Percentiles rank a stretch among this genome's conserved stretches.
phyloP scores from a whole-genome alignment of 192 early-diverging fungal genomes.

The Coemansia sp. region DNA sequence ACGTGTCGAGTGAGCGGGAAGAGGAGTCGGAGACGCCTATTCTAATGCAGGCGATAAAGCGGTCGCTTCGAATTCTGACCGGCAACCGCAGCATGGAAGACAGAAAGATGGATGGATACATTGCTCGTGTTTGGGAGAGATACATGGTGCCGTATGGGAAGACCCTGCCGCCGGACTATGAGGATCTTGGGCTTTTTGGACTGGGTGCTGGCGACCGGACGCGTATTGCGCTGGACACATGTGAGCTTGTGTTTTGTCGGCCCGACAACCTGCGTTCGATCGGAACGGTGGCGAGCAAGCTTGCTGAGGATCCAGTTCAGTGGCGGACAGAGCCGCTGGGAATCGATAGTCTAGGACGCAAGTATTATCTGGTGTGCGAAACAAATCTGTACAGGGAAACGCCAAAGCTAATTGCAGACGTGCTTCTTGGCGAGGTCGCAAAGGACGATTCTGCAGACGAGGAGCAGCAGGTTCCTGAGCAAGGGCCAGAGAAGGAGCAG shows the following conservation, averaged over 20 bases:
- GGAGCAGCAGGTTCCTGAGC: not conserved
- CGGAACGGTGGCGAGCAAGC: not conserved
- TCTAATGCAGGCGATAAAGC: constrained; percentile 13
- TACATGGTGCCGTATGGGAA: constrained; percentile 13
- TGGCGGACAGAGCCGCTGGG: constrained; percentile 22
- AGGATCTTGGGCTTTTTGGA: constrained; percentile 15
- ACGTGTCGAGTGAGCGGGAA: not conserved
- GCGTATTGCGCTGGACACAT: constrained; percentile 25
- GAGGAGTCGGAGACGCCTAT: constrained; percentile 1
- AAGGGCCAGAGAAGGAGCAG: not conserved
- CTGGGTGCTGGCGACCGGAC: constrained; percentile 22
- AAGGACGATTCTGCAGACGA: not conserved
- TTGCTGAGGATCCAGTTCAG: constrained; percentile 7
- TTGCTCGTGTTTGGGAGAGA: constrained; percentile 25
- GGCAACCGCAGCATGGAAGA: constrained; percentile 27
- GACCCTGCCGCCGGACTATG: constrained; percentile 3
- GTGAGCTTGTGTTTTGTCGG: constrained; percentile 24
- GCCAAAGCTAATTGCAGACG: constrained; percentile 15
- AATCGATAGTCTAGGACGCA: constrained; percentile 17
- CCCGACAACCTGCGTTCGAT: constrained; percentile 21
- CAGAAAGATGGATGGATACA: constrained; percentile 11
- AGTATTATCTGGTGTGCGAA: constrained; percentile 36
- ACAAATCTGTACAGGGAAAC: constrained; percentile 32
- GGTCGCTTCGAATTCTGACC: constrained; percentile 15
- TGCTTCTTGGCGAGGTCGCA: constrained; percentile 17